Evolutionary conservation across 2,329 filamentous ascomycete genomes (phyloP), one percentile per base, ranked within the genome.

Genomic region (Curvularia eragrostidis): DNA sequence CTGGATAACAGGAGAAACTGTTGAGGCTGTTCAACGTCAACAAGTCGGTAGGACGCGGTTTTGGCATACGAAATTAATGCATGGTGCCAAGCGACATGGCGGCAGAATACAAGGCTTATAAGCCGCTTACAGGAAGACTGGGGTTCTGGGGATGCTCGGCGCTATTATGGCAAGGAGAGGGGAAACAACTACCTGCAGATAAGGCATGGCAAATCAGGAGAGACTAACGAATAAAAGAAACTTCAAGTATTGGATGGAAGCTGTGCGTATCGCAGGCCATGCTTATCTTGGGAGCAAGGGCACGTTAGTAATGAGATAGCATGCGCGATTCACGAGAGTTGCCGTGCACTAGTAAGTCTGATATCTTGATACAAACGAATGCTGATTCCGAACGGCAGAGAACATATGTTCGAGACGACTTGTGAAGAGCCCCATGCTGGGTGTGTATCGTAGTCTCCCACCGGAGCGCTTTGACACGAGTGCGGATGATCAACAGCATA

Each of bases 11-110:
- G 34, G n/a, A 15, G 12, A 36, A 36, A 36, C 34, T n/a, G 34
- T 18, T 4, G 34, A 36, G 34, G 15, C 34, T 18, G 34, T 36
- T 36, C 34, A 36, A 18, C 8, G 15, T 36, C 7, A 15, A 36
- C 34, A 8, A 36, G 34, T 36, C 15, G 15, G 34, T 36, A 24
- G 26, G 6, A 43, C 41, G 23, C 23, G 8, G 7, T 43, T 21
- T 62, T 61, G 46, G 34, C n/a, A 43, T n/a, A 23, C 26, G 26
- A n/a, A 26, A 55, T 59, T 34, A 46, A 59, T 62, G 58, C 30
- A 30, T 32, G 42, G 21, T 26, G 23, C 41, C 41, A 43, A 43
- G 23, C 3, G 23, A 21, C 26, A 32, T 32, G 6, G 47, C 18
- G 36, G 19, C 43, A 54, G 48, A 36, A 56, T 51, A 36, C 52